Evolutionary conservation across 179 eudicot species (phyloP).

Genomic region (Carnegiea gigantea): DNA sequence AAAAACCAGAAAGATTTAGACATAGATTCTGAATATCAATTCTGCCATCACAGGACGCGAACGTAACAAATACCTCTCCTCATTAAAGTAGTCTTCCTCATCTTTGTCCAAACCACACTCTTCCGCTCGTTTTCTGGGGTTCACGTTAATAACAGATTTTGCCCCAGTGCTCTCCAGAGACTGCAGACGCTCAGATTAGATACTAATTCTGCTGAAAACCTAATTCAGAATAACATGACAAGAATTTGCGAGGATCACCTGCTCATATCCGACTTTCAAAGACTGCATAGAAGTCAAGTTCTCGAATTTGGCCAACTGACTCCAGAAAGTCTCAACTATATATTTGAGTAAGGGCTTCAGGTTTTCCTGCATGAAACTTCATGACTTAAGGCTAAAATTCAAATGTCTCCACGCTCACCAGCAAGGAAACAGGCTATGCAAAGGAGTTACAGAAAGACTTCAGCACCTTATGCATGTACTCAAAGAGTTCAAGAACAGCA

Average conservation of each 20-base stretch:
- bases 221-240: not conserved
- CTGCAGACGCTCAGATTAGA: conserved; percentile 46
- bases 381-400: conserved; percentile 3
- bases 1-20: not conserved
- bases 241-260: conserved; percentile 44
- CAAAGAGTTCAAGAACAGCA: conserved; percentile 86
- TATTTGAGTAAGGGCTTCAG: conserved; percentile 67
- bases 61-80: conserved; percentile 58
- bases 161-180: conserved; percentile 59
- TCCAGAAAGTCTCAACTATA: conserved; percentile 85
- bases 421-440: not conserved
- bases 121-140: conserved; percentile 70
- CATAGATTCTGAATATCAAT: not conserved
- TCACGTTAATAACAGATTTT: conserved; percentile 37
- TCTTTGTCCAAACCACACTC: conserved; percentile 94
- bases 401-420: conserved; percentile 7
- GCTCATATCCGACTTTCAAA: conserved; percentile 81
- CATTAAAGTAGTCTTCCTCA: conserved; percentile 96
- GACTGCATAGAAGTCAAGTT: conserved; percentile 51
- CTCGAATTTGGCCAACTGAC: conserved; percentile 68
- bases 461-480: conserved; percentile 72
- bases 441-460: conserved; percentile 1
- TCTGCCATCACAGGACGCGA: conserved; percentile 5
- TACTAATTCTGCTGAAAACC: conserved; percentile 10
- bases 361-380: conserved; percentile 60